Percentiles rank a stretch among this genome's conserved stretches.
phyloP scores from a whole-genome alignment of 179 eudicot genomes.

The Patellifolia procumbens region DNA sequence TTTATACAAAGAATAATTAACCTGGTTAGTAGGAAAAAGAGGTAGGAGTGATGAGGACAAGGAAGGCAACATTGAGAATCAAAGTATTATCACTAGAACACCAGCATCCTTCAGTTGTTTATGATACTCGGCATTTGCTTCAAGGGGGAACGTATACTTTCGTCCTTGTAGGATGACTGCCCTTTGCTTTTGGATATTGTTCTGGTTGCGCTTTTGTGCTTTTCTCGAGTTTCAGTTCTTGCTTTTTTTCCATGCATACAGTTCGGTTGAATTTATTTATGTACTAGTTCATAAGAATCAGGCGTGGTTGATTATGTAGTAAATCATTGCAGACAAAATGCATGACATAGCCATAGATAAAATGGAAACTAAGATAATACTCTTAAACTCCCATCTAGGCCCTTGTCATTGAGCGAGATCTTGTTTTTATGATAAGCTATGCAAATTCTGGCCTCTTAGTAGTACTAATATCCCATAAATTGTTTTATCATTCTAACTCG shows the following conservation, averaged over 20 bases:
- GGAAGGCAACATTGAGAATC: not conserved
- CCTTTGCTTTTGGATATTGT: not conserved
- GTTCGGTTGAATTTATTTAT: not conserved
- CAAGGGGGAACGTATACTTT: not conserved
- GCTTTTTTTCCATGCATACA: not conserved
- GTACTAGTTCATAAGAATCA: not conserved
- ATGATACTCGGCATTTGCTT: not conserved
- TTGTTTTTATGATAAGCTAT: no score
- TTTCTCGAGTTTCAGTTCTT: not conserved
- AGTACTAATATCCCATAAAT: not conserved
- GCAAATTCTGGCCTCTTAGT: not conserved
- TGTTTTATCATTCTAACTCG: not conserved
- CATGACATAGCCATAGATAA: no score
- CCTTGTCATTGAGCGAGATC: not conserved
- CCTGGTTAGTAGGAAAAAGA: no score
- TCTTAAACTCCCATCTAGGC: not conserved
- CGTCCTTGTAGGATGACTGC: not conserved
- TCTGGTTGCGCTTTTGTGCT: not conserved
- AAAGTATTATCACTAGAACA: no score
- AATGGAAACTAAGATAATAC: not conserved
- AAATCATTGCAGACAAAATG: not conserved
- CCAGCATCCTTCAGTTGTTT: no score
- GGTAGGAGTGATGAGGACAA: conserved; percentile 7
- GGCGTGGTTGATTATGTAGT: not conserved
- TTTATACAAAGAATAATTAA: no score